Percentiles rank a stretch among this genome's conserved stretches.
These are phyloP conservation scores for Malus domestica DNA, from an alignment of 306 rosid genomes.

Conservation along the genomic window ASM211411v1 NC_041789.1:26040501-26041000, in stretches of 20 bases:
- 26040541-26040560: background rate
- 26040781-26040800: constrained; percentile 11
- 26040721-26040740: constrained; percentile 5
- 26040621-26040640: background rate
- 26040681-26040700: constrained; percentile 22
- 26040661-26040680: no score
- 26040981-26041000: background rate
- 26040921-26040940: background rate
- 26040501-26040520: background rate
- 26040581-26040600: no score
- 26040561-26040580: no score
- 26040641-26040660: constrained; percentile 19
- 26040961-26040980: constrained; percentile 11
- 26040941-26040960: constrained; percentile 12
- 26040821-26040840: constrained; percentile 9
- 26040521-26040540: background rate
- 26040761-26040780: constrained; percentile 12
- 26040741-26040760: constrained; percentile 16
- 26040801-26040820: background rate
- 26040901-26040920: constrained; percentile 4
- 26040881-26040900: background rate
- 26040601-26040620: no score
- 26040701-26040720: background rate
- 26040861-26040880: background rate
- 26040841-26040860: background rate